These are phyloP conservation scores for Cairneyella variabilis DNA, from an alignment of 495 filamentous ascomycete species.

Conservation along the genomic window DNA sequence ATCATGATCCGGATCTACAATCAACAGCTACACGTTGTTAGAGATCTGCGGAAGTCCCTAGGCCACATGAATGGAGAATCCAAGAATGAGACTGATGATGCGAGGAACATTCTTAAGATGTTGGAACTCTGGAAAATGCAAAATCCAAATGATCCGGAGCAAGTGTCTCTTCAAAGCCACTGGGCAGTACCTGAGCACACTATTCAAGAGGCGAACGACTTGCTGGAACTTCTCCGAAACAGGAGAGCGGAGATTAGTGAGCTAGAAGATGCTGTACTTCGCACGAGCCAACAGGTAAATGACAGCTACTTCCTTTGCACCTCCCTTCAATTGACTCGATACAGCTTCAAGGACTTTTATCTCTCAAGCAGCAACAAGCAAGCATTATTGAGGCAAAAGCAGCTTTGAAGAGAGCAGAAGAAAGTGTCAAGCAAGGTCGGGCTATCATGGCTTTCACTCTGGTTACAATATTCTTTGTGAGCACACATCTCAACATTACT, in stretches of 20 bases:
- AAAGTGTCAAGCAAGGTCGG: constrained; percentile 6
- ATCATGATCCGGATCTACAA: constrained; percentile 63
- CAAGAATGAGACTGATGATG: constrained; percentile 13
- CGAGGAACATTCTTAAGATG: constrained; percentile 2
- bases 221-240: constrained; percentile 9
- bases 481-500: neutral
- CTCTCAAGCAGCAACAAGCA: constrained; percentile 13
- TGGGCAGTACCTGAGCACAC: constrained; percentile 13
- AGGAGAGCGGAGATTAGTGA: constrained; percentile 9
- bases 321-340: no score
- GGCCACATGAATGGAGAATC: constrained; percentile 11
- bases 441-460: constrained; percentile 14
- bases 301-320: no score
- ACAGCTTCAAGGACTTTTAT: constrained; percentile 4
- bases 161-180: neutral
- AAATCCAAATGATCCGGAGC: neutral
- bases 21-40: constrained; percentile 53
- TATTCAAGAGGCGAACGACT: constrained; percentile 11
- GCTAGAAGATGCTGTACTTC: constrained; percentile 4
- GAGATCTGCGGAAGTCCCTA: constrained; percentile 45
- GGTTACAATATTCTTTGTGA: constrained; percentile 15
- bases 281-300: constrained; percentile 1
- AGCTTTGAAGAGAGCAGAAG: constrained; percentile 3
- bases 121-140: neutral
- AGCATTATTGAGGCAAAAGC: constrained; percentile 13